Base-by-base conservation (phyloP, 371 early-diverging fungal species). In the Quaeritorhiza haematococci region DNA sequence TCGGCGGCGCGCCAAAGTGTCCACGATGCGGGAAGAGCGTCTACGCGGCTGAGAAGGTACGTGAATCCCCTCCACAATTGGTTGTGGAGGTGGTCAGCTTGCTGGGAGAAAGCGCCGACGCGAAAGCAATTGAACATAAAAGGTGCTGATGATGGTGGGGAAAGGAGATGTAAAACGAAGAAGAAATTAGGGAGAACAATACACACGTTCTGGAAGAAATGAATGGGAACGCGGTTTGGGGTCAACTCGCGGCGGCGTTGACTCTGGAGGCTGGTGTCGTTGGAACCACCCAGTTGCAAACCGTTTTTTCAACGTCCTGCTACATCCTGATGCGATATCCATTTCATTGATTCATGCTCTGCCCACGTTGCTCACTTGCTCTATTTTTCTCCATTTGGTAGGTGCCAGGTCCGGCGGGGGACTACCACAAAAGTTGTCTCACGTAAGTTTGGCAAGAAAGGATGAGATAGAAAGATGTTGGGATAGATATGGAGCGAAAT, bases 1-100 rank as follows among this genome's bases (percentile, higher is more conserved):
- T 61, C 42, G 69, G 69, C 8, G 74, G 72, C 3, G 72, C 77
- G 8, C 73, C 78, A 35, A 63, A 62, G 49, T 84, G 84, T 54
- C 78, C 75, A 3, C 77, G 83, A 27, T 84, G 84, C 74, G 29
- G 23, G 53, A 78, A 81, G 61, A 58, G 73, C 27, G 80, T 83
- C 17, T 83, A 78, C 57, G 62, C 72, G 26, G 79, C 77, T 21
- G 83, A 82, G 55, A 73, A 75, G 74, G 75, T 74, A 10, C 21
- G 54, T 38, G 10, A 10, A 38, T n/a, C 38, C n/a, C 38, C 13
- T 13, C n/a, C n/a, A n/a, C 38, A 10, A n/a, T n/a, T 38, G 38
- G n/a, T n/a, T 13, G n/a, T n/a, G n/a, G 10, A 13, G 13, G n/a
- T 38, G 13, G n/a, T 38, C n/a, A 13, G 13, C n/a, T 38, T 38